Percentiles rank a stretch among this genome's conserved stretches.
phyloP scores from a whole-genome alignment of 768 basidiomycete species.

The Psilocybe cyanescens region DNA sequence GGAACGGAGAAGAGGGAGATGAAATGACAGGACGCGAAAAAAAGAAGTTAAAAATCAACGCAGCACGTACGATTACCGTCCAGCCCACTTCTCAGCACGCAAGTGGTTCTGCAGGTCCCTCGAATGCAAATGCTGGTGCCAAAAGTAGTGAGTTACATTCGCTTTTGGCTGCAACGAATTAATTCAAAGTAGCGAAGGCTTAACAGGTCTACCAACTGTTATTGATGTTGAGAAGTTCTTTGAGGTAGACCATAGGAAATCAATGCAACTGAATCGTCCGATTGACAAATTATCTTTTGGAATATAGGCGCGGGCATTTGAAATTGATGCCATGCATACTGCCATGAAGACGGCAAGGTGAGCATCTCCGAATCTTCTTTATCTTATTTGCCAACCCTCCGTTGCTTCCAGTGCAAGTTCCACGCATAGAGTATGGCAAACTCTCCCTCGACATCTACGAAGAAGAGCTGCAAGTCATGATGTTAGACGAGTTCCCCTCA shows the following conservation, averaged over 20 bases:
- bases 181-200: constrained; percentile 38
- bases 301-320: constrained; percentile 85
- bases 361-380: constrained; percentile 8
- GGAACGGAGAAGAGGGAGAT: constrained; percentile 29
- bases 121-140: constrained; percentile 25
- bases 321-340: constrained; percentile 88
- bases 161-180: neutral
- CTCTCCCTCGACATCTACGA: constrained; percentile 88
- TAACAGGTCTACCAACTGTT: constrained; percentile 65
- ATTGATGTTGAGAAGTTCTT: constrained; percentile 91
- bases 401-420: constrained; percentile 55
- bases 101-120: constrained; percentile 42
- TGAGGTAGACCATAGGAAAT: constrained; percentile 51
- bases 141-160: constrained; percentile 3
- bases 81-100: constrained; percentile 39
- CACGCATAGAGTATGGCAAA: constrained; percentile 89
- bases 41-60: constrained; percentile 70
- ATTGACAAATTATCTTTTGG: constrained; percentile 3
- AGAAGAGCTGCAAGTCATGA: constrained; percentile 95
- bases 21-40: constrained; percentile 52
- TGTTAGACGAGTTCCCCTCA: constrained; percentile 85
- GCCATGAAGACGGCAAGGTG: constrained; percentile 84
- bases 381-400: neutral
- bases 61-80: constrained; percentile 70
- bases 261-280: neutral